phyloP scores from a whole-genome alignment of 1,139 yeast genomes.

The Taphrina betulina region DNA sequence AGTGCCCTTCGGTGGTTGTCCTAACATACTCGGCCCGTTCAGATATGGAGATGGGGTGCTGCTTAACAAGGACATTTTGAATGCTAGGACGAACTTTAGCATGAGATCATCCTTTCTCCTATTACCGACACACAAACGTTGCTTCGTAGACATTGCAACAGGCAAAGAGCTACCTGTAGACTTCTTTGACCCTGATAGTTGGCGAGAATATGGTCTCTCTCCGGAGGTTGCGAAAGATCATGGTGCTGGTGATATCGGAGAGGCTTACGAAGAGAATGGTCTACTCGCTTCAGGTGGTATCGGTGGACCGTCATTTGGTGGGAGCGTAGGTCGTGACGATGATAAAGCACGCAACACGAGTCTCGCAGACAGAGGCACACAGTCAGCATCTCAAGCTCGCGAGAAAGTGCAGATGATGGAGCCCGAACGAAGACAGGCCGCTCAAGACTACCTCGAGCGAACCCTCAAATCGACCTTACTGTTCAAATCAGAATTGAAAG shows the following conservation, averaged over 20 bases:
- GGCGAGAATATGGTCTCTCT: constrained; percentile 73
- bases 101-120: constrained; percentile 83
- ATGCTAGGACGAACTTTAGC: constrained; percentile 79
- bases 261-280: constrained; percentile 12
- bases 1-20: constrained; percentile 70
- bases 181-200: constrained; percentile 72
- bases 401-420: background rate
- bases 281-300: constrained; percentile 13
- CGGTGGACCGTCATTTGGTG: constrained; percentile 15
- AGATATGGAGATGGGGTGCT: constrained; percentile 78
- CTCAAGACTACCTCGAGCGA: constrained; percentile 61
- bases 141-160: constrained; percentile 56
- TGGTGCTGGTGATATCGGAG: constrained; percentile 19
- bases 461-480: constrained; percentile 61
- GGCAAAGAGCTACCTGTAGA: constrained; percentile 50
- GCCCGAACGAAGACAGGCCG: constrained; percentile 48
- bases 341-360: background rate
- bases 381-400: constrained; percentile 12
- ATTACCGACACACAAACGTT: constrained; percentile 70
- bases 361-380: background rate
- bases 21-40: constrained; percentile 81
- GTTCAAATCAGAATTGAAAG: constrained; percentile 59
- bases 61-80: constrained; percentile 68
- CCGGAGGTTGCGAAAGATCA: constrained; percentile 57
- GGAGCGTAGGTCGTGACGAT: background rate